Evolutionary conservation across 2,329 filamentous ascomycete species (phyloP), one percentile per base, ranked within the genome.

Genomic region (Diatrype stigma): DNA sequence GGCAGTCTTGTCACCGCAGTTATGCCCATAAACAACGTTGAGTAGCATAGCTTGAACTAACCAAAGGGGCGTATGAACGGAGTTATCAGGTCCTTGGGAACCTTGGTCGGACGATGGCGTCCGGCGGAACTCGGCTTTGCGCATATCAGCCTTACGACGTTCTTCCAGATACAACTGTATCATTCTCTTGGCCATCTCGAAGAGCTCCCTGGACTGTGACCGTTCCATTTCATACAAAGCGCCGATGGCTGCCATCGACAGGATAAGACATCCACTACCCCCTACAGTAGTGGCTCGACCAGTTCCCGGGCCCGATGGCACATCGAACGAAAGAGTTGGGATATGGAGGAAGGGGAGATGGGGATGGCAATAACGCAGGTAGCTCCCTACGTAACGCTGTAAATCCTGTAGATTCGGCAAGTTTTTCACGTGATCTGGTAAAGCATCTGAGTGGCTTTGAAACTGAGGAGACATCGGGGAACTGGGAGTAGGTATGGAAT

Each of bases 31-130:
- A 16, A 96, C 89, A 35, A 97, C 89, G 65, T 96, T 97, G 47
- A 99, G 78, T 8, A 97, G 76, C 93, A 97, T 97, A 0, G 93
- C 90, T 70, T 97, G 94, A 16, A 97, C 91, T 23, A 99, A 79
- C 92, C 93, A 97, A 38, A 96, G 78, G 0, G 93, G 93, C 2
- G 92, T 93, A 58, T 90, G 84, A 37, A 84, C 80, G 16, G 83
- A 78, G 46, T 79, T 79, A 52, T 90, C 86, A 49, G 76, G 71
- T 17, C 70, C 66, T 42, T 77, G 73, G 12, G 77, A 72, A 42
- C 65, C 69, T 34, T 76, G 70, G 54, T 81, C 78, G 48, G 71
- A 67, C 50, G 74, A 63, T 17, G 76, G 70, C 10, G 75, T 72
- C 63, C 77, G 77, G 47, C 80, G 76, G 56, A 80, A 76, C 61